Evolutionary conservation across 1,284 basidiomycete species (phyloP), one percentile per base, ranked within the genome.

Genomic region (Chondrostereum purpureum): DNA sequence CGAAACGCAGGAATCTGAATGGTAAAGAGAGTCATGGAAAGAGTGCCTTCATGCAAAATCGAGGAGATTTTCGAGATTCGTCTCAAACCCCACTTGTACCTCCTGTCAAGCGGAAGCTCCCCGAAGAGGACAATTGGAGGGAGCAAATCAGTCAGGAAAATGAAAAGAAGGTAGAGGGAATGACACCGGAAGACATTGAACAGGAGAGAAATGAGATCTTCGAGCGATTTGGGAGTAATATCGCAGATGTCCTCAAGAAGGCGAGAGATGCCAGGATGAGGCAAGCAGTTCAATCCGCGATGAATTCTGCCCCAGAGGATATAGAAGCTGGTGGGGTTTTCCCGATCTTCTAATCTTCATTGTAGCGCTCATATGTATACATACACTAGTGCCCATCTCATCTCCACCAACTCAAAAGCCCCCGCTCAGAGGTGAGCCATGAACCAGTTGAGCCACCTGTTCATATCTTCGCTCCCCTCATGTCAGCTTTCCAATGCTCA

Each of bases 171-270:
- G 70, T 87, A 4, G 68, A 67, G 5, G 57, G 55, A 1, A 87
- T 88, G 83, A 68, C 69, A 4, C 66, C 70, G 5, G 71, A 75
- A 22, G 77, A 88, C 54, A 66, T 75, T 13, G 70, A 77, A 45
- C 61, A 72, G 44, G 83, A 83, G 57, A 67, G 73, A 45, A 62
- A 66, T 45, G 79, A 86, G 52, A 77, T 90, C 31, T 53, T 85
- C 31, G 76, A 82, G 49, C 69, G 72, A 38, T 84, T 91, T 62
- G 88, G 88, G 0, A 57, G 72, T 0, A 73, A 72, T 21, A 67
- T 88, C 20, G 70, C 72, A 6, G 80, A 81, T 33, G 66, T 83
- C 2, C 54, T 92, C 52, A 69, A 67, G 50, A 75, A 68, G 36
- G 72, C 76, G 31, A 71, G 68, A 42, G 63, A 72, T 48, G 70